phyloP scores from a whole-genome alignment of 495 filamentous ascomycete genomes.

The Terfezia claveryi region DNA sequence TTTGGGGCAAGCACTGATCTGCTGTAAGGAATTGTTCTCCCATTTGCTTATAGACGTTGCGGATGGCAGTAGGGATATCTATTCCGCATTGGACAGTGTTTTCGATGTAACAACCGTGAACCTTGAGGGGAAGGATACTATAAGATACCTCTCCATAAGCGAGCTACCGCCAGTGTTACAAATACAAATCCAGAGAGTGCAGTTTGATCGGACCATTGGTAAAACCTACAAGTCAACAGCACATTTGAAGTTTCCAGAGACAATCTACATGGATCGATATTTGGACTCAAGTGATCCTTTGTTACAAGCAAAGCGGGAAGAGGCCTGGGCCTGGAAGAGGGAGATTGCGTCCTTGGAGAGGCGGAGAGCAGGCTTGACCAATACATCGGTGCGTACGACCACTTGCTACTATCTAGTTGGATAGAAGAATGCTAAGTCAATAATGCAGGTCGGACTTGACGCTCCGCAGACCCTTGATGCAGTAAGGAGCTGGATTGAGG shows the following conservation, averaged over 20 bases:
- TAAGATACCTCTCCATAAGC: slow-evolving; percentile 55
- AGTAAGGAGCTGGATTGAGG: slow-evolving; percentile 12
- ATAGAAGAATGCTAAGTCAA: no score
- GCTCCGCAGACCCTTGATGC: slow-evolving; percentile 12
- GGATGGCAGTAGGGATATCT: slow-evolving; percentile 43
- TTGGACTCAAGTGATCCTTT: slow-evolving; percentile 40
- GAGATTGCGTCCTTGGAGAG: slow-evolving; percentile 34
- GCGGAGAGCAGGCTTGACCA: slow-evolving; percentile 26
- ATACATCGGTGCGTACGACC: slow-evolving; percentile 23
- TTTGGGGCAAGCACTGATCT: background rate
- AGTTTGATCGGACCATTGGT: slow-evolving; percentile 38
- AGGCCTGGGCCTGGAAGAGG: slow-evolving; percentile 54
- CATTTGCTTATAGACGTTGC: slow-evolving; percentile 43
- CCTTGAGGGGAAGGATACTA: slow-evolving; percentile 37
- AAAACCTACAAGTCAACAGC: slow-evolving; percentile 53
- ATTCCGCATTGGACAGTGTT: slow-evolving; percentile 60
- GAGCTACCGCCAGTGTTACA: slow-evolving; percentile 65
- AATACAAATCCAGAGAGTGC: slow-evolving; percentile 64
- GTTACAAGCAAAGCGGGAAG: slow-evolving; percentile 37
- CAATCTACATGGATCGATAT: slow-evolving; percentile 74
- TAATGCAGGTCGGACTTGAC: slow-evolving; percentile 12
- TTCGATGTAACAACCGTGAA: slow-evolving; percentile 58
- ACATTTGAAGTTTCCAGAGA: slow-evolving; percentile 49
- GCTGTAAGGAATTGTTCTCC: slow-evolving; percentile 32
- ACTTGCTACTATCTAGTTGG: background rate